phyloP scores from a whole-genome alignment of 768 basidiomycete genomes.

The Boletus patriciae region DNA sequence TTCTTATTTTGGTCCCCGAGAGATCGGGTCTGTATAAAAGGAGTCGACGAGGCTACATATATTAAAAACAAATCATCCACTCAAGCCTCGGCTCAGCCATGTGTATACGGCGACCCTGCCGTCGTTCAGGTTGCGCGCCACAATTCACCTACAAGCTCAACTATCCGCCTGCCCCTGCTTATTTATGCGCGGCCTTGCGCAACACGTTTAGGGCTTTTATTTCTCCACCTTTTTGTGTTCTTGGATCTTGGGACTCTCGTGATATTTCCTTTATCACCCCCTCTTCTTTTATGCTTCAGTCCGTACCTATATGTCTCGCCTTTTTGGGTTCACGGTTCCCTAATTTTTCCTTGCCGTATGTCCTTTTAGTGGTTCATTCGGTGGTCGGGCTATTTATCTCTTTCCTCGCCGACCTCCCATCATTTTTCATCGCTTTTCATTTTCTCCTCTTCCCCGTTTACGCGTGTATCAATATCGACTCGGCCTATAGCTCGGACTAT shows the following conservation, averaged over 20 bases:
- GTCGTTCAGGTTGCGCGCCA: constrained; percentile 27
- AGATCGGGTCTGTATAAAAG: constrained; percentile 40
- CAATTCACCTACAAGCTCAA: constrained; percentile 18
- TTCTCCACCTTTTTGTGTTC: constrained; percentile 36
- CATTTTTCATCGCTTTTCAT: not conserved
- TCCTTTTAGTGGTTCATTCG: constrained; percentile 29
- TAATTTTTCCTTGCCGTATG: constrained; percentile 24
- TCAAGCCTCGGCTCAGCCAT: constrained; percentile 32
- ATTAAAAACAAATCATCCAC: constrained; percentile 27
- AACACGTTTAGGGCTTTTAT: constrained; percentile 28
- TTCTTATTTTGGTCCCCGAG: constrained; percentile 34
- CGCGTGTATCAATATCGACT: constrained; percentile 36
- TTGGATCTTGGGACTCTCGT: constrained; percentile 42
- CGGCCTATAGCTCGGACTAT: constrained; percentile 32
- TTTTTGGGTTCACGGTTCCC: constrained; percentile 23
- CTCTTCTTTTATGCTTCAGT: constrained; percentile 17
- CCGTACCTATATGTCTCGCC: constrained; percentile 16
- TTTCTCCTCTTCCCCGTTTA: not conserved
- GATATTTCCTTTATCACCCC: constrained; percentile 23
- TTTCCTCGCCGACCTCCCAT: constrained; percentile 8
- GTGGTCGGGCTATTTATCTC: constrained; percentile 21
- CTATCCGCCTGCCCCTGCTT: constrained; percentile 30
- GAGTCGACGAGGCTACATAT: constrained; percentile 33
- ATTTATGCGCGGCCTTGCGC: constrained; percentile 33
- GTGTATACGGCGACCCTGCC: constrained; percentile 31